These are phyloP conservation scores for Senecio squalidus DNA, from an alignment of 140 eudicot species.

Conservation along the genomic window DNA sequence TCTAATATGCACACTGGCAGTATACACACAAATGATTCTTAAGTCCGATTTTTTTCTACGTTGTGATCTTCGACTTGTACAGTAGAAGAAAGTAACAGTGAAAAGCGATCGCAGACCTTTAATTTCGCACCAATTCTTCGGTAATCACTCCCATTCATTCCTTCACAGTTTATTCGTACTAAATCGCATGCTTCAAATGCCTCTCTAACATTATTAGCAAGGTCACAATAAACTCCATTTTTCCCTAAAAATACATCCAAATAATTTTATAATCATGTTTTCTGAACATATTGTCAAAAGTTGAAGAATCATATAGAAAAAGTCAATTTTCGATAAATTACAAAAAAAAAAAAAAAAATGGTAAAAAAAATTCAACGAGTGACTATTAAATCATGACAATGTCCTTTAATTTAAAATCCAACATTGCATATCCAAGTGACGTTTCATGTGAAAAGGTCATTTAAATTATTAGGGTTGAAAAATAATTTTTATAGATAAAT, in stretches of 20 bases:
- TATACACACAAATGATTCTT: too few relatives aligned
- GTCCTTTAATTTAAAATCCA: background rate
- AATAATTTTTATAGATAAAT: background rate
- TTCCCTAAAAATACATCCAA: constrained; percentile 47
- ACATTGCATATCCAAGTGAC: background rate
- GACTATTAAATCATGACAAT: background rate
- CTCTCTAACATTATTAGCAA: constrained; percentile 73
- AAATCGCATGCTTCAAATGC: constrained; percentile 97
- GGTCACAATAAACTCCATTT: constrained; percentile 76
- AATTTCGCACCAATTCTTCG: constrained; percentile 85
- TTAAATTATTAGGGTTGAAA: too few relatives aligned
- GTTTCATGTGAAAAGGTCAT: background rate
- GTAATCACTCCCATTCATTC: constrained; percentile 84
- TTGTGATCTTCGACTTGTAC: background rate
- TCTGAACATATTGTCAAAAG: background rate
- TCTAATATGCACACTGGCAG: too few relatives aligned
- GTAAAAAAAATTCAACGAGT: background rate
- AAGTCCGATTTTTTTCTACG: too few relatives aligned
- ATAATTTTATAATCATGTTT: background rate
- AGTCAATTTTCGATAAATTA: background rate
- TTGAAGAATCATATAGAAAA: background rate
- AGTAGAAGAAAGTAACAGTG: background rate
- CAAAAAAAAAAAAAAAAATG: background rate
- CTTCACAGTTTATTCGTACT: constrained; percentile 77
- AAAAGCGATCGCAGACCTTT: constrained; percentile 41